Base-by-base conservation (phyloP, 768 basidiomycete species). In the Tylopilus sp. region DNA sequence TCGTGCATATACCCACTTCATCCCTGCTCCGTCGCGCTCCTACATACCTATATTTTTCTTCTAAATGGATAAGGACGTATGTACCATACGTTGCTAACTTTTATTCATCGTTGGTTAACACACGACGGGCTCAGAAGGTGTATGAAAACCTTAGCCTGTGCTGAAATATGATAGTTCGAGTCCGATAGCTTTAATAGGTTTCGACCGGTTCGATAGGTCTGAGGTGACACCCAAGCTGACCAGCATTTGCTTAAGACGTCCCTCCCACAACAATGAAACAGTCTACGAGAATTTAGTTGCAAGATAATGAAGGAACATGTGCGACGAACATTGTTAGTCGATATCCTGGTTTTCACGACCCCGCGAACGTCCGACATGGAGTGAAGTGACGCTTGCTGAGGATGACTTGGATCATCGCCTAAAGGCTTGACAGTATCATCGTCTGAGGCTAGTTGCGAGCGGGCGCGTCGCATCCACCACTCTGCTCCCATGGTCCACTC, bases 401-500 rank as follows among this genome's bases (percentile, higher is more conserved):
- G 38, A 45, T 55, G 50, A 34, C 52, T 55, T 47, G 45, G 26
- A 25, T 58, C 43, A 16, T 45, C 22, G 38, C 45, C 30, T 2
- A 37, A 14, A 7, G 43, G 31, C 38, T 22, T 54, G 16, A 50
- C 17, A 36, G 48, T 17, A 40, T 45, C 14, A 34, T 62, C 56
- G 4, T 67, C 60, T 14, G 54, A 50, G 29, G 48, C 47, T 9
- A 64, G 55, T 48, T 71, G 68, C 13, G 70, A 62, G 19, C 70
- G 72, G 6, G 77, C 73, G 22, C 84, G 80, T 21, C 92, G 81
- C 66, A 93, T 80, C 93, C 92, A 97, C 92, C 92, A 97, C 68
- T 98, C 95, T 1, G 89, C 87, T 3, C 96, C 96, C 74, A 98
- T 82, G 11, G 91, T 87, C 87, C 94, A 89, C 68, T 98, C 95